A percentile compares a stretch with the other conserved stretches of the same genome.
Conservation (phyloP, 768 basidiomycete species). For the Tricholoma bakamatsutake region DNA sequence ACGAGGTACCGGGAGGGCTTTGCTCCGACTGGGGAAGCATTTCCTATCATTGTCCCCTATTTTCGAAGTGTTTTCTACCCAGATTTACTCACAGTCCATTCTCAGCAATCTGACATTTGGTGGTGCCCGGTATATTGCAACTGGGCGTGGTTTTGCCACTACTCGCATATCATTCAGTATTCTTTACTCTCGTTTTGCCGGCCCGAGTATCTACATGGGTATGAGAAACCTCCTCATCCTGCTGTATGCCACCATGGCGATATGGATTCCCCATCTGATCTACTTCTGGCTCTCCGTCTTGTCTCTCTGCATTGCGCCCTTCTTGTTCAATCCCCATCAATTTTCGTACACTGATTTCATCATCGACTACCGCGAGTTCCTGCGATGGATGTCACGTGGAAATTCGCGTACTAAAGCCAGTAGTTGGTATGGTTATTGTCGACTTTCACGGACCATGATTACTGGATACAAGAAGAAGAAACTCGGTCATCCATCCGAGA, state of each 20-base stretch:
- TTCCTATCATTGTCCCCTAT: constrained; percentile 95
- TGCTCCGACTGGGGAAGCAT: constrained; percentile 92
- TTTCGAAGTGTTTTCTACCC: constrained; percentile 98
- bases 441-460: constrained; percentile 93
- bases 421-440: constrained; percentile 99
- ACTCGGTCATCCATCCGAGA: constrained; percentile 95
- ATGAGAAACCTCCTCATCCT: constrained; percentile 90
- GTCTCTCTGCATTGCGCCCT: constrained; percentile 93
- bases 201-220: constrained; percentile 99
- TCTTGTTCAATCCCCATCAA: constrained; percentile 99
- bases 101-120: constrained; percentile 96
- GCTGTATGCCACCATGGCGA: constrained; percentile 84
- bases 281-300: constrained; percentile 99
- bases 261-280: constrained; percentile 93
- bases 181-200: constrained; percentile 97
- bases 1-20: constrained; percentile 90
- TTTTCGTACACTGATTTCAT: constrained; percentile 97
- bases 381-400: constrained; percentile 99
- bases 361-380: constrained; percentile 97
- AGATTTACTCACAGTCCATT: constrained; percentile 97
- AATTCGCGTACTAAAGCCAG: constrained; percentile 96
- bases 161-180: constrained; percentile 94
- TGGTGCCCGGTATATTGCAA: constrained; percentile 98
- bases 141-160: constrained; percentile 98
- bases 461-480: constrained; percentile 99